Evolutionary conservation across 371 early-diverging fungal species (phyloP).

Genomic region (Mucor piriformis): DNA sequence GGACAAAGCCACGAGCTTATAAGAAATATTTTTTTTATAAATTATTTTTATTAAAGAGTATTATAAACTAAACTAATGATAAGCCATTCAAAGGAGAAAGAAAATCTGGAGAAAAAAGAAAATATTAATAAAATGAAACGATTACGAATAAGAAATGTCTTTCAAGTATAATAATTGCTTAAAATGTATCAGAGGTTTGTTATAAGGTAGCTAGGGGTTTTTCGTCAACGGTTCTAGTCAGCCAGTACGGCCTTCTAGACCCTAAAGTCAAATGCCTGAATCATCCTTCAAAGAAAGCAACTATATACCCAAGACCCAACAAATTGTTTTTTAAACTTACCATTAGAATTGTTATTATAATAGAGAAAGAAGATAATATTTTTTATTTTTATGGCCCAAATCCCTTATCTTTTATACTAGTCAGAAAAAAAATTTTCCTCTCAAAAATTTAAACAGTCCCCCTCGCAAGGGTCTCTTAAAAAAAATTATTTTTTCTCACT

Average conservation of each 20-base stretch:
- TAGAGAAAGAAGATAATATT: not conserved
- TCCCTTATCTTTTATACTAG: not conserved
- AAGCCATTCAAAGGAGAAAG: too few relatives aligned
- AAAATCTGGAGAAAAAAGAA: too few relatives aligned
- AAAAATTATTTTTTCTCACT: not conserved
- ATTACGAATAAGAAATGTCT: too few relatives aligned
- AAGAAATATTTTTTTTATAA: too few relatives aligned
- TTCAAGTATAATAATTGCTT: not conserved
- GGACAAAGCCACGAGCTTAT: too few relatives aligned
- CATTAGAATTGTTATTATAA: not conserved
- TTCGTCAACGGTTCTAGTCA: conserved; percentile 4
- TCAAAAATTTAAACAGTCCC: not conserved
- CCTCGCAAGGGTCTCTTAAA: not conserved
- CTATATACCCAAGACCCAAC: too few relatives aligned
- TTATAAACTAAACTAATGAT: too few relatives aligned
- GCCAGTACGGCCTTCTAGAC: not conserved
- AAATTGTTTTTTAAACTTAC: too few relatives aligned
- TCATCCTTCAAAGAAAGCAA: conserved; percentile 56
- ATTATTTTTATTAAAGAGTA: too few relatives aligned
- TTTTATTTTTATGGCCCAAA: not conserved
- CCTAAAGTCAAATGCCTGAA: conserved; percentile 12
- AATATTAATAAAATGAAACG: too few relatives aligned
- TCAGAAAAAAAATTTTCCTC: not conserved
- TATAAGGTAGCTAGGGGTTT: conserved; percentile 11
- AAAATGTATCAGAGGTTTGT: not conserved